Evolutionary conservation across 345 rosid species (phyloP).

Genomic region (Arabidopsis arenosa): DNA sequence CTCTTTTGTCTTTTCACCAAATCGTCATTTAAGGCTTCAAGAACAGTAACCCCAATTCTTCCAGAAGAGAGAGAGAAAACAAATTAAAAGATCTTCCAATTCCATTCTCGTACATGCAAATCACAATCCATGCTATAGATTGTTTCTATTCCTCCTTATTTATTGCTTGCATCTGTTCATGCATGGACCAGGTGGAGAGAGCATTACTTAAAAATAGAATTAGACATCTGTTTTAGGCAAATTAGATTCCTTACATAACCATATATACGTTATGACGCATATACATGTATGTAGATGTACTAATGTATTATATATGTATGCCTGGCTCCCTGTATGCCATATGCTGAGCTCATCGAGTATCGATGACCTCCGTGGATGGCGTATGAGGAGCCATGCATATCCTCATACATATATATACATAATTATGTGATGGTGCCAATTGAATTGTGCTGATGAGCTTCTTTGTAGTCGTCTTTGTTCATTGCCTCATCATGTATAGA

Average conservation of each 20-base stretch:
- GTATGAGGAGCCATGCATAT: constrained; percentile 99
- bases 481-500: constrained; percentile 9
- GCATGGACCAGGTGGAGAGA: constrained; percentile 40
- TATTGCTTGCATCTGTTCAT: constrained; percentile 24
- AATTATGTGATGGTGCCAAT: constrained; percentile 23
- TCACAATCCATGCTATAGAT: constrained; percentile 29
- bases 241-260: constrained; percentile 33
- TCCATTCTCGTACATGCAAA: constrained; percentile 37
- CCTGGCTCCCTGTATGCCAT: constrained; percentile 99
- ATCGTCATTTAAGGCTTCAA: constrained; percentile 28
- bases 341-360: constrained; percentile 62
- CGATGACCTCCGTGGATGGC: constrained; percentile 94
- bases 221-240: constrained; percentile 5
- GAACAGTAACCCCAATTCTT: constrained; percentile 33
- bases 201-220: constrained; percentile 20
- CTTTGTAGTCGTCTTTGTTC: constrained; percentile 19
- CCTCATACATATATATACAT: constrained; percentile 26
- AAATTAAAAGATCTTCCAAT: constrained; percentile 27
- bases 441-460: constrained; percentile 11
- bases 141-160: constrained; percentile 23
- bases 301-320: constrained; percentile 49
- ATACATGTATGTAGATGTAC: background rate
- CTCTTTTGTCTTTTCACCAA: constrained; percentile 37
- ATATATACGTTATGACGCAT: constrained; percentile 4
- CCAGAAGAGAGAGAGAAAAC: constrained; percentile 28